Base-by-base conservation (phyloP, 176 grass and related monocot genomes). In the Triticum urartu region DNA sequence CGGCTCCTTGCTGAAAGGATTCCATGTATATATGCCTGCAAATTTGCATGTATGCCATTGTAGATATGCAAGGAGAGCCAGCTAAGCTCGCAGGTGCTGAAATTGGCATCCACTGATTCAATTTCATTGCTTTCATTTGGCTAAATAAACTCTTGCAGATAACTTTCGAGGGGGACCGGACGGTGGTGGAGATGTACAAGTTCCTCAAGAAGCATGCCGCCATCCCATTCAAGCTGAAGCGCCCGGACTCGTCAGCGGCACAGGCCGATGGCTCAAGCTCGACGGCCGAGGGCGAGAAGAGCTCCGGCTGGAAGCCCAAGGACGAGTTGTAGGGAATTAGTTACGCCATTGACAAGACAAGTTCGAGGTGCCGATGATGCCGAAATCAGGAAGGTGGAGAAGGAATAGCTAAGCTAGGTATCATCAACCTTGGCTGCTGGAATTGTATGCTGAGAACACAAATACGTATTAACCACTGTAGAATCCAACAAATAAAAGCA, bases 201-300 rank as follows among this genome's bases (percentile, higher is more conserved):
- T 98, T 98, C 81, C 81, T 98, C 75, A 98, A 98, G 84, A 87
- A 98, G 79, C 88, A 98, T 32, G 93, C 95, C 42, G 25, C 91
- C 13, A 94, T 98, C 74, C 91, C 91, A 18, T 98, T 98, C 91
- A 95, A 94, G 84, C 85, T 98, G 63, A 92, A 93, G 86, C 91
- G 78, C 77, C 78, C 81, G 11, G 73, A 83, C 35, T 84, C 87
- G 20, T 86, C 88, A 8, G 87, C 42, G 5, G 54, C 30, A 7
- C 90, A 71, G 65, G 36, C 84, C 0, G 74, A 87, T 60, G 69
- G 47, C n/a, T 3, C 86, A 5, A 6, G 12, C 54, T 59, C 54
- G 2, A 3, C 54, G 2, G 25, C 86, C 1, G 76, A 67, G 56
- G 21, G 63, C 1, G 83, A 84, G 13, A 79, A 75, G 58, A 81